These are phyloP conservation scores for Trichosporon ovoides DNA, from an alignment of 1,284 basidiomycete genomes.

Conservation along the genomic window DNA sequence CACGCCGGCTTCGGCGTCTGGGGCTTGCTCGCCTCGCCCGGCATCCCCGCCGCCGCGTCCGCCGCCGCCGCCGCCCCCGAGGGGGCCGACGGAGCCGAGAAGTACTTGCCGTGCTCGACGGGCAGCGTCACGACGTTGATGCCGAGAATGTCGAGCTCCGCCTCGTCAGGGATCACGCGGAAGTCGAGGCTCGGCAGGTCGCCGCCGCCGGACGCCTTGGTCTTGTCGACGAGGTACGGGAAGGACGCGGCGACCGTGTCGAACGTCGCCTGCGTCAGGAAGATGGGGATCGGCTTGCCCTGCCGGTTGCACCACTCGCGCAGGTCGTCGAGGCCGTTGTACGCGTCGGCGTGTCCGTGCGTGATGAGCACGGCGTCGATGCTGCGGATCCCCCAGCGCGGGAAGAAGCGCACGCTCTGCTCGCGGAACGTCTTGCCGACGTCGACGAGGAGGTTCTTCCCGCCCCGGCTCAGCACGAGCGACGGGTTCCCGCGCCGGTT, in stretches of 20 bases:
- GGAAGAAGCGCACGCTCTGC: slow-evolving; percentile 43
- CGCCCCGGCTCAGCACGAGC: slow-evolving; percentile 29
- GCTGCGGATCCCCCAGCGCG: slow-evolving; percentile 43
- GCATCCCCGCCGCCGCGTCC: background rate
- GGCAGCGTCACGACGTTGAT: slow-evolving; percentile 37
- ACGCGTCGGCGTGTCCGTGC: slow-evolving; percentile 48
- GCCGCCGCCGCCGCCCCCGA: too few species aligned
- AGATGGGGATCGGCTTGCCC: slow-evolving; percentile 39
- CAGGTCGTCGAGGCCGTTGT: slow-evolving; percentile 40
- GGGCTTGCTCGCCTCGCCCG: slow-evolving; percentile 3
- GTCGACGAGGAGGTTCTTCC: slow-evolving; percentile 48
- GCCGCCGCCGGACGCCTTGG: slow-evolving; percentile 49
- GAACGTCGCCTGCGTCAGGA: slow-evolving; percentile 39
- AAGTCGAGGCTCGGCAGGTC: slow-evolving; percentile 44
- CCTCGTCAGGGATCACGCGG: slow-evolving; percentile 39
- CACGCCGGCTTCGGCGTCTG: slow-evolving; percentile 2
- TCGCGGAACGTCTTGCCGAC: slow-evolving; percentile 51
- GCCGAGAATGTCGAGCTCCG: slow-evolving; percentile 35
- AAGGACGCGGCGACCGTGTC: slow-evolving; percentile 40
- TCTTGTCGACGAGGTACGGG: slow-evolving; percentile 48
- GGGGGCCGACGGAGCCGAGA: slow-evolving; percentile 9
- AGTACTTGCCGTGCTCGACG: slow-evolving; percentile 30
- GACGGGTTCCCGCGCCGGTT: slow-evolving; percentile 47
- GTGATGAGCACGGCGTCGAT: slow-evolving; percentile 51
- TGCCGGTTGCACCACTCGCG: slow-evolving; percentile 46